Evolutionary conservation across 2,329 filamentous ascomycete genomes (phyloP).

Genomic region (Juglanconis juglandina): DNA sequence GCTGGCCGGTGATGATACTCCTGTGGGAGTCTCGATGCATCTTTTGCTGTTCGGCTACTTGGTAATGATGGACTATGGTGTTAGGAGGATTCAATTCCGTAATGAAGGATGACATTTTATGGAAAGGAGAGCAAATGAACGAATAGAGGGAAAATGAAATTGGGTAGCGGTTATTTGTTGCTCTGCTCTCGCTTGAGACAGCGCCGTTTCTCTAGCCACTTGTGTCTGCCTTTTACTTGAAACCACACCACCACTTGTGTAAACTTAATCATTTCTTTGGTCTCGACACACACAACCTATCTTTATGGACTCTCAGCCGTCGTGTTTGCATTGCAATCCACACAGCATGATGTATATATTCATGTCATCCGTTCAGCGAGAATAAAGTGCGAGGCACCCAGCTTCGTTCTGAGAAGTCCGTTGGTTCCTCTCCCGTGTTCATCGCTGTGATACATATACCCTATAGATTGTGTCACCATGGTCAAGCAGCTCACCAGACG

Average conservation of each 20-base stretch:
- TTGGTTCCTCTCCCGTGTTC: neutral
- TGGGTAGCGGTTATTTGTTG: constrained; percentile 11
- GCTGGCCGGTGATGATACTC: neutral
- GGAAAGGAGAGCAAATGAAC: neutral
- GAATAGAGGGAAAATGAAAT: neutral
- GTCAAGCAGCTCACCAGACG: neutral
- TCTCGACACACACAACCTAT: neutral
- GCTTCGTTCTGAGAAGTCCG: neutral
- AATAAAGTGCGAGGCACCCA: neutral
- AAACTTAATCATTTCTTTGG: constrained; percentile 1
- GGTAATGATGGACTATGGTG: neutral
- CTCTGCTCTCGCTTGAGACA: neutral
- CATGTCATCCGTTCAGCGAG: neutral
- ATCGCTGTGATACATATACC: neutral
- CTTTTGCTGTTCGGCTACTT: neutral
- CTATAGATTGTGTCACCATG: neutral
- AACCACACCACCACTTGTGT: constrained; percentile 15
- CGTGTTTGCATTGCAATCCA: neutral
- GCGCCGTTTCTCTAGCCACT: constrained; percentile 4
- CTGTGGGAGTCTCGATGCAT: neutral
- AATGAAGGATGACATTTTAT: constrained; percentile 5
- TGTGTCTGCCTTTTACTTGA: constrained; percentile 4
- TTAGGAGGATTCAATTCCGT: neutral
- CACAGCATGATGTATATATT: no score
- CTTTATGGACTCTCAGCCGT: neutral